Conservation (phyloP, 1,284 basidiomycete genomes). For the Rhodotorula sp. region DNA sequence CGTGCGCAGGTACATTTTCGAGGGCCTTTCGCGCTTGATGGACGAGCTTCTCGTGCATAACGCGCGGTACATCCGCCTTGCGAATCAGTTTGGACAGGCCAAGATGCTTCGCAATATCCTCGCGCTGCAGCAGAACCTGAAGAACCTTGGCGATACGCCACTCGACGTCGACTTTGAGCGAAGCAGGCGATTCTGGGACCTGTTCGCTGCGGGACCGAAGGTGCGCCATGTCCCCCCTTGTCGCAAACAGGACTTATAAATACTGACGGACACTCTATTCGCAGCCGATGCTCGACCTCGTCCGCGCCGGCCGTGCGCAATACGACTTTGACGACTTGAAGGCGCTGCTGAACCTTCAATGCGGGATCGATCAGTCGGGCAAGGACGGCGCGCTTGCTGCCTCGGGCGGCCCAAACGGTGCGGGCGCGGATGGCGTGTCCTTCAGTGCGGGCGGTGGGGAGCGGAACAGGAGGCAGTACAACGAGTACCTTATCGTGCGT, state of each 20-base stretch:
- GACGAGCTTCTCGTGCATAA: slow-evolving; percentile 78
- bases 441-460: slow-evolving; percentile 6
- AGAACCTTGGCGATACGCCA: slow-evolving; percentile 66
- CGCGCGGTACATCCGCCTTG: slow-evolving; percentile 68
- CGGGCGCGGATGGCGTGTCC: slow-evolving; percentile 8
- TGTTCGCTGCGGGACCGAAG: slow-evolving; percentile 73
- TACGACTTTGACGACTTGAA: slow-evolving; percentile 91
- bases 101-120: slow-evolving; percentile 90
- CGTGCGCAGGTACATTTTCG: slow-evolving; percentile 72
- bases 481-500: slow-evolving; percentile 32
- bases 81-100: slow-evolving; percentile 76
- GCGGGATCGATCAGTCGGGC: slow-evolving; percentile 65
- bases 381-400: slow-evolving; percentile 24
- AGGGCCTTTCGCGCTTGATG: slow-evolving; percentile 82
- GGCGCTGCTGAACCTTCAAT: slow-evolving; percentile 81
- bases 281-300: slow-evolving; percentile 71
- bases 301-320: slow-evolving; percentile 57
- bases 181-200: slow-evolving; percentile 75
- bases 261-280: neutral
- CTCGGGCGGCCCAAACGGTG: neutral
- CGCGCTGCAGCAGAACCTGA: slow-evolving; percentile 89
- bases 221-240: slow-evolving; percentile 54
- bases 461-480: slow-evolving; percentile 24
- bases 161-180: slow-evolving; percentile 70
- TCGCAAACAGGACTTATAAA: no score